Conservation (phyloP, 1,284 basidiomycete genomes). For the Moesziomyces globuligerus region DNA sequence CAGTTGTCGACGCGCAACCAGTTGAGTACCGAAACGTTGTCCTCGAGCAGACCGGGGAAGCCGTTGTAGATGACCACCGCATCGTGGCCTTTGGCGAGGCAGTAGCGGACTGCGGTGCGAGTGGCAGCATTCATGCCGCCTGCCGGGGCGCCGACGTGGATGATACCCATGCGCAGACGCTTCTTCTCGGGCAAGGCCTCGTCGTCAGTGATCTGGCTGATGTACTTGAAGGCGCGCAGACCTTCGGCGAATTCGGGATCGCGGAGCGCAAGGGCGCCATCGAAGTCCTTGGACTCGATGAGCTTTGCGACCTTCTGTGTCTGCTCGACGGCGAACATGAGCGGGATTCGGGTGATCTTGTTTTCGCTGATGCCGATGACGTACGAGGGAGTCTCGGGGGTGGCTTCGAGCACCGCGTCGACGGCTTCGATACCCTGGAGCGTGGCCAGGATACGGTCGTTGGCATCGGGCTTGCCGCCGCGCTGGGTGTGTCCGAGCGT, state of each 20-base stretch:
- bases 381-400: conserved; percentile 89
- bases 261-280: conserved; percentile 84
- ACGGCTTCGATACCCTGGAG: conserved; percentile 95
- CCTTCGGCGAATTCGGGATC: conserved; percentile 92
- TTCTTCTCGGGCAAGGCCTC: conserved; percentile 73
- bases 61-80: conserved; percentile 93
- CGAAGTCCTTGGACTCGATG: conserved; percentile 85
- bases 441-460: conserved; percentile 91
- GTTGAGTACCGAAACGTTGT: conserved; percentile 83
- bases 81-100: conserved; percentile 88
- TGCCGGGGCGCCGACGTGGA: conserved; percentile 95
- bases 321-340: conserved; percentile 88
- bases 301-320: conserved; percentile 86
- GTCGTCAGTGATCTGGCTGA: conserved; percentile 70
- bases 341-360: conserved; percentile 88
- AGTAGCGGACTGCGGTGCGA: conserved; percentile 91
- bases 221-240: conserved; percentile 79
- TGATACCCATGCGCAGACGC: conserved; percentile 82
- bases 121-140: conserved; percentile 99
- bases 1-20: conserved; percentile 98
- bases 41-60: conserved; percentile 90
- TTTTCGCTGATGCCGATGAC: conserved; percentile 97
- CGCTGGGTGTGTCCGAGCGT: conserved; percentile 97
- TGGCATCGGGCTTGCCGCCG: conserved; percentile 90
- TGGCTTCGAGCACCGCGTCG: conserved; percentile 86